These are phyloP conservation scores for Zygoascus ofunaensis DNA, from an alignment of 805 yeast species.

Conservation along the genomic window DNA sequence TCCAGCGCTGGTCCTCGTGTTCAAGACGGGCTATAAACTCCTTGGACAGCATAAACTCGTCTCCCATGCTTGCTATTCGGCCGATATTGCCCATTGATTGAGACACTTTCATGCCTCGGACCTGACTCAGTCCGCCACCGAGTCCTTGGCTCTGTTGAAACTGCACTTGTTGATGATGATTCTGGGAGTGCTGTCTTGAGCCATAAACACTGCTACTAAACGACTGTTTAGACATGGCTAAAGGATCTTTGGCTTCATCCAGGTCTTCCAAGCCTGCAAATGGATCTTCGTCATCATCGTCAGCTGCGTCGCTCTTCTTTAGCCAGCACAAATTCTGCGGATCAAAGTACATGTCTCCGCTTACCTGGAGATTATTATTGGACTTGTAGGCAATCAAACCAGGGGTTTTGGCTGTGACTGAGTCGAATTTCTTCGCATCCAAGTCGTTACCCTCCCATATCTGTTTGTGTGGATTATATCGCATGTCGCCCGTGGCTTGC, in stretches of 20 bases:
- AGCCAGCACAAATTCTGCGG: slow-evolving; percentile 51
- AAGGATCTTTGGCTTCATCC: slow-evolving; percentile 14
- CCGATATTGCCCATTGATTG: slow-evolving; percentile 4
- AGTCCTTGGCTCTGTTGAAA: no score
- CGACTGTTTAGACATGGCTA: not conserved
- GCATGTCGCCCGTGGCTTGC: slow-evolving; percentile 32
- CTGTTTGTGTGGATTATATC: slow-evolving; percentile 41
- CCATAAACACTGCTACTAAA: not conserved
- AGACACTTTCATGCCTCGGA: slow-evolving; percentile 1
- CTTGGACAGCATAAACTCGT: slow-evolving; percentile 26
- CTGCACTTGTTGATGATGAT: not conserved
- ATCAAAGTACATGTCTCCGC: slow-evolving; percentile 54
- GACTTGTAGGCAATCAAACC: slow-evolving; percentile 30
- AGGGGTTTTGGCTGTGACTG: slow-evolving; percentile 21
- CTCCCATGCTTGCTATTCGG: slow-evolving; percentile 16
- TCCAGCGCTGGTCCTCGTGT: slow-evolving; percentile 31
- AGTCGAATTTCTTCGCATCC: slow-evolving; percentile 45
- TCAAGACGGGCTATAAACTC: slow-evolving; percentile 20
- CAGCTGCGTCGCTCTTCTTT: slow-evolving; percentile 32
- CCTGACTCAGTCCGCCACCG: no score
- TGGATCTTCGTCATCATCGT: slow-evolving; percentile 33
- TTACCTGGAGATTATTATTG: slow-evolving; percentile 34
- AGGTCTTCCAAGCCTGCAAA: slow-evolving; percentile 45
- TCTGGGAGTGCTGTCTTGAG: not conserved
- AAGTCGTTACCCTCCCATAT: slow-evolving; percentile 62